These are phyloP conservation scores for Globisporangium acanthophoron DNA, from an alignment of 352 stramenopile genomes.

Conservation along the genomic window DNA sequence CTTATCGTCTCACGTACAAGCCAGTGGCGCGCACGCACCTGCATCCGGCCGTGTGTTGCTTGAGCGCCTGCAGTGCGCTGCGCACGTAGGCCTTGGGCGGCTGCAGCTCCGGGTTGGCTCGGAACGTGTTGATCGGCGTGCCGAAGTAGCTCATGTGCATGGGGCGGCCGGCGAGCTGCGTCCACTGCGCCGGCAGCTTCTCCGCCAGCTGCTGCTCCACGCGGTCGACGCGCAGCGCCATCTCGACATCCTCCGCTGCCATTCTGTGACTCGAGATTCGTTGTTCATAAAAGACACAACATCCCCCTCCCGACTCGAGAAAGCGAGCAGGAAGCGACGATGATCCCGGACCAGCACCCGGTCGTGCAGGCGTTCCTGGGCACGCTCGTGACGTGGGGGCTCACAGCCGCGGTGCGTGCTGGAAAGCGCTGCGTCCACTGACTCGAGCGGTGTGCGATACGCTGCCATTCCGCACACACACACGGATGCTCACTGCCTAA, in stretches of 20 bases:
- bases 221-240: slow-evolving; percentile 31
- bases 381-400: slow-evolving; percentile 79
- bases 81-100: slow-evolving; percentile 39
- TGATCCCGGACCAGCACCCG: slow-evolving; percentile 74
- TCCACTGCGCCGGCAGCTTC: slow-evolving; percentile 38
- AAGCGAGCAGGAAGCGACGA: slow-evolving; percentile 10
- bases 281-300: too few species aligned
- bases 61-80: slow-evolving; percentile 35
- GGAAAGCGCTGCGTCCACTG: neutral
- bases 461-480: neutral
- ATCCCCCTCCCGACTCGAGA: too few species aligned
- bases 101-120: slow-evolving; percentile 40
- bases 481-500: neutral
- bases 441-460: neutral
- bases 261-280: neutral
- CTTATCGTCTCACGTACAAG: too few species aligned
- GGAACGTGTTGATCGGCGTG: slow-evolving; percentile 61
- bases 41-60: slow-evolving; percentile 21
- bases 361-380: slow-evolving; percentile 78
- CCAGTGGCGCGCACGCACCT: neutral
- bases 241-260: slow-evolving; percentile 23
- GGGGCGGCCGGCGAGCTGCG: slow-evolving; percentile 33
- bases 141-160: slow-evolving; percentile 60
- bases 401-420: slow-evolving; percentile 61
- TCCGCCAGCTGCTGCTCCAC: slow-evolving; percentile 50